A percentile compares a stretch with the other conserved stretches of the same genome.
Evolutionary conservation across 2,329 filamentous ascomycete genomes (phyloP).

Genomic region (Celoporthe dispersa): DNA sequence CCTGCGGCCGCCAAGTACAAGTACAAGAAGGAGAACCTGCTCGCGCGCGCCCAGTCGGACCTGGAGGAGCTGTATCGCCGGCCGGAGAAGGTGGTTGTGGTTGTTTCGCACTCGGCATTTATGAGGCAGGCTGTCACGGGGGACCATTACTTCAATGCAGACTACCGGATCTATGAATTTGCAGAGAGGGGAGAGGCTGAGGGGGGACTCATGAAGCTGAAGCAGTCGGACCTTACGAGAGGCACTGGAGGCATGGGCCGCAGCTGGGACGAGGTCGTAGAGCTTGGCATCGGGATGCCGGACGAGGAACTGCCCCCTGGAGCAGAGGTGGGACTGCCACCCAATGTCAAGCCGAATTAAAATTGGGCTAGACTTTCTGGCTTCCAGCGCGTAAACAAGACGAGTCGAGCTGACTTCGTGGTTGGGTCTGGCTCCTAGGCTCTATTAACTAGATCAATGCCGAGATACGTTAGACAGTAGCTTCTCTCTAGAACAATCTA

Average conservation of each 20-base stretch:
- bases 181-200: constrained; percentile 34
- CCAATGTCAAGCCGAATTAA: constrained; percentile 26
- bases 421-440: neutral
- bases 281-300: constrained; percentile 38
- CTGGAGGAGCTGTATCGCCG: constrained; percentile 55
- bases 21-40: constrained; percentile 55
- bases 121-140: constrained; percentile 61
- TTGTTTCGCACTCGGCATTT: constrained; percentile 69
- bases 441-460: neutral
- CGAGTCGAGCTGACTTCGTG: too few relatives aligned
- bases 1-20: constrained; percentile 52
- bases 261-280: constrained; percentile 45
- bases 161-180: constrained; percentile 68
- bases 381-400: neutral
- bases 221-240: constrained; percentile 54
- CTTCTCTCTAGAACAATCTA: neutral
- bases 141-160: constrained; percentile 62
- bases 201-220: constrained; percentile 42
- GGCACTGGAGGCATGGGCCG: constrained; percentile 56
- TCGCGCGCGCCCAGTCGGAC: constrained; percentile 57
- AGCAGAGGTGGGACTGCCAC: constrained; percentile 17
- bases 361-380: neutral
- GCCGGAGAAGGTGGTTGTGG: constrained; percentile 64
- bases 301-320: constrained; percentile 29
- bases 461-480: neutral